These are phyloP conservation scores for Jacaranda mimosifolia DNA, from an alignment of 257 asterid species.

Conservation along the genomic window DNA sequence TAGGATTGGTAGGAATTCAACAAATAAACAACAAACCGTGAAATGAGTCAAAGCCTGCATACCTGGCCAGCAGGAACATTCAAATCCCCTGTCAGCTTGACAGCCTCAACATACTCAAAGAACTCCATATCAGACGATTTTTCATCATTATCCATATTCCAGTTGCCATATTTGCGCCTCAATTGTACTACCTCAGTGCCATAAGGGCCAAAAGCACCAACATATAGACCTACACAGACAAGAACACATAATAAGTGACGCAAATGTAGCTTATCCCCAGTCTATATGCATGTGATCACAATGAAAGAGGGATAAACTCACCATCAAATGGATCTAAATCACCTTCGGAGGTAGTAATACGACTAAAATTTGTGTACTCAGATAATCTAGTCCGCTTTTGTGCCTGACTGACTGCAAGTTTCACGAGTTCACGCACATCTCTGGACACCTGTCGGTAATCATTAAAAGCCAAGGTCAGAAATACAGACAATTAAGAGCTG, in stretches of 20 bases:
- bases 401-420: constrained; percentile 86
- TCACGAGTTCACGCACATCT: constrained; percentile 86
- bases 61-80: constrained; percentile 99
- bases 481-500: constrained; percentile 1
- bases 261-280: not conserved
- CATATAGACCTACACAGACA: constrained; percentile 71
- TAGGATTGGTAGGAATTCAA: constrained; percentile 12
- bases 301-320: constrained; percentile 41
- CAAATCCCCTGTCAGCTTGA: constrained; percentile 94
- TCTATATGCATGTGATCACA: constrained; percentile 3
- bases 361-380: constrained; percentile 78
- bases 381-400: constrained; percentile 75
- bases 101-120: constrained; percentile 98
- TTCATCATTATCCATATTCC: constrained; percentile 63
- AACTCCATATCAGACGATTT: constrained; percentile 81
- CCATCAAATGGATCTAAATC: constrained; percentile 97
- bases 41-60: constrained; percentile 23
- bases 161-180: constrained; percentile 92
- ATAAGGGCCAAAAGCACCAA: constrained; percentile 98
- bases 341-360: constrained; percentile 67
- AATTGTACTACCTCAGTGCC: constrained; percentile 94
- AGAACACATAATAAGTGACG: constrained; percentile 30
- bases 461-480: constrained; percentile 34
- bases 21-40: constrained; percentile 5
- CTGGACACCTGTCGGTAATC: constrained; percentile 61